Evolutionary conservation across 176 grass and related monocot species (phyloP).

Genomic region (Eremochloa ophiuroides): DNA sequence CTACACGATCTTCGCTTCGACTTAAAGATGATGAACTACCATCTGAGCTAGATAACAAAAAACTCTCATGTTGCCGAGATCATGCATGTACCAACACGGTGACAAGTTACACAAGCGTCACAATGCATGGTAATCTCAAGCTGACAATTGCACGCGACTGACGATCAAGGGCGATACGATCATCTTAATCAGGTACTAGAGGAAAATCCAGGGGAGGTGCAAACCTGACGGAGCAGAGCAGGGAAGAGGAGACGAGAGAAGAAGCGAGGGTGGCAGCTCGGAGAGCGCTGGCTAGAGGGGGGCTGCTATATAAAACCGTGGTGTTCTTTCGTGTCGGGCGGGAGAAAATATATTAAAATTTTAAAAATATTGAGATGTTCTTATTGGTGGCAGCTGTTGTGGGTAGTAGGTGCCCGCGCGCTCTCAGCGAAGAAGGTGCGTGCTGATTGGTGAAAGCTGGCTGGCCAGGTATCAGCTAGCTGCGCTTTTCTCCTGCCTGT

Average conservation of each 20-base stretch:
- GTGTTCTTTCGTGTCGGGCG: conserved; percentile 26
- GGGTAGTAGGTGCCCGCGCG: conserved; percentile 39
- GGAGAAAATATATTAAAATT: conserved; percentile 5
- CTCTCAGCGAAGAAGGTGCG: conserved; percentile 37
- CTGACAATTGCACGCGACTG: neutral
- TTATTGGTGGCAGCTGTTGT: conserved; percentile 41
- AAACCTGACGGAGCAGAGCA: conserved; percentile 42
- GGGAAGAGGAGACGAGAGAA: neutral
- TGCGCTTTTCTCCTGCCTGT: conserved; percentile 15
- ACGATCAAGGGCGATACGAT: neutral
- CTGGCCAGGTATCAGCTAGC: conserved; percentile 29
- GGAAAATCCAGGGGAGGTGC: neutral
- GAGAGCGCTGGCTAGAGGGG: neutral
- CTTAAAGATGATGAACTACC: conserved; percentile 23
- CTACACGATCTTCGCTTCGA: conserved; percentile 32
- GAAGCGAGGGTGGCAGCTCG: conserved; percentile 5
- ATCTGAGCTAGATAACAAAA: neutral
- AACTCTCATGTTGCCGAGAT: neutral
- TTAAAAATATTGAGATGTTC: conserved; percentile 15
- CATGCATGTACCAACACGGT: neutral
- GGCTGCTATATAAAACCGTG: conserved; percentile 34
- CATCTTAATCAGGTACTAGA: neutral
- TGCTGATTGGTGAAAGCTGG: conserved; percentile 23
- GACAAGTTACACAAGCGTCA: neutral
- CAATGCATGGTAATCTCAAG: neutral